Evolutionary conservation across 2,329 filamentous ascomycete species (phyloP).

Genomic region (Bipolaris victoriae): DNA sequence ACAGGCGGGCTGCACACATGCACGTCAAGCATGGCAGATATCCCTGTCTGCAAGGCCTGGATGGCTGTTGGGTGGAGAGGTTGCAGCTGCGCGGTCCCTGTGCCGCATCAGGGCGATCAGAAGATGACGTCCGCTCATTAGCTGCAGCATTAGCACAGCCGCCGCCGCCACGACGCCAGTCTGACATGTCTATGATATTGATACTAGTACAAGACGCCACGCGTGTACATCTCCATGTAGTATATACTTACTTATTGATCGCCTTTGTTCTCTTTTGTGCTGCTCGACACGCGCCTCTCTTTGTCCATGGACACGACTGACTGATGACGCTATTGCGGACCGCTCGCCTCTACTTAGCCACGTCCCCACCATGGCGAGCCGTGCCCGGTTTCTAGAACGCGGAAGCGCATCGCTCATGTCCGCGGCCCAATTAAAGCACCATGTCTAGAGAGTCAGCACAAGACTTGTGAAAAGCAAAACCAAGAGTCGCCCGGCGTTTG

Average conservation of each 20-base stretch:
- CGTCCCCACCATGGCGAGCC: neutral
- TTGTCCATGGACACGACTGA: neutral
- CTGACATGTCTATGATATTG: neutral
- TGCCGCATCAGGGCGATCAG: constrained; percentile 34
- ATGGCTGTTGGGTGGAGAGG: constrained; percentile 22
- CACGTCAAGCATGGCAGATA: constrained; percentile 40
- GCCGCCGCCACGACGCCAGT: constrained; percentile 8
- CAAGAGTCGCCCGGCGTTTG: neutral
- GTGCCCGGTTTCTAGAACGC: constrained; percentile 25
- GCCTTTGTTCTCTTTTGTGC: no score
- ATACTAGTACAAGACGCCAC: no score
- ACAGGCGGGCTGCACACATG: constrained; percentile 22
- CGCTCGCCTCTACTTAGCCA: constrained; percentile 17
- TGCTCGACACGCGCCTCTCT: no score
- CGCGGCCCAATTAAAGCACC: neutral
- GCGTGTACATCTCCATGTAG: no score
- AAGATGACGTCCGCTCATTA: constrained; percentile 28
- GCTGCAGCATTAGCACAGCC: constrained; percentile 17
- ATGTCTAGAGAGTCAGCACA: neutral
- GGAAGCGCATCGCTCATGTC: constrained; percentile 12
- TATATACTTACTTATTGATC: no score
- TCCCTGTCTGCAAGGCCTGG: constrained; percentile 27
- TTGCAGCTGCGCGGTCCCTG: constrained; percentile 29
- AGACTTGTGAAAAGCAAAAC: neutral
- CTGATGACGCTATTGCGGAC: constrained; percentile 23